Percentiles rank a stretch among this genome's conserved stretches.
phyloP scores from a whole-genome alignment of 805 yeast species.

The Torulaspora microellipsoides region DNA sequence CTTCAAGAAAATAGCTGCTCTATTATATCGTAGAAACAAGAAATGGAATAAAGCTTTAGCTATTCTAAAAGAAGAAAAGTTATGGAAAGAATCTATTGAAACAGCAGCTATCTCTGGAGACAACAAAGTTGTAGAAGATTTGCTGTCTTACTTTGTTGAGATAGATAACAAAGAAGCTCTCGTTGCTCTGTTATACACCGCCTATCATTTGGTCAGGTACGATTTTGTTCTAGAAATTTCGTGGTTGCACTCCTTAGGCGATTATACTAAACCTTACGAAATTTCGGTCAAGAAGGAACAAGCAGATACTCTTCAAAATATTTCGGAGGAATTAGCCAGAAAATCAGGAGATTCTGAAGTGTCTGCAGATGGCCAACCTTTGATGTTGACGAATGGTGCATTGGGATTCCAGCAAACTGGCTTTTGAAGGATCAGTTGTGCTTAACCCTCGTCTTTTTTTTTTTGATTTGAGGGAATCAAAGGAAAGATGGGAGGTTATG shows the following conservation, averaged over 20 bases:
- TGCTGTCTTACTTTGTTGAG: constrained; percentile 87
- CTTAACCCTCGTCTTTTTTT: background rate
- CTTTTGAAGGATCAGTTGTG: constrained; percentile 48
- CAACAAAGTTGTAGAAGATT: constrained; percentile 79
- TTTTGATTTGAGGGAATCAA: constrained; percentile 21
- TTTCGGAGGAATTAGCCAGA: constrained; percentile 68
- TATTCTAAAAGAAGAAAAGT: constrained; percentile 82
- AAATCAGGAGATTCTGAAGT: constrained; percentile 50
- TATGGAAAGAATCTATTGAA: constrained; percentile 91
- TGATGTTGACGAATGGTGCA: constrained; percentile 81
- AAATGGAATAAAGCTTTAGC: constrained; percentile 88
- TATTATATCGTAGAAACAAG: constrained; percentile 88
- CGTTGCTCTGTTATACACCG: constrained; percentile 80
- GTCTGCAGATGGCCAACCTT: constrained; percentile 56
- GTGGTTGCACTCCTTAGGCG: constrained; percentile 82
- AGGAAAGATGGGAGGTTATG: too few relatives aligned
- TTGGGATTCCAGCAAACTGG: constrained; percentile 70
- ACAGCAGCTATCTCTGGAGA: constrained; percentile 83
- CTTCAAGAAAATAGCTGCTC: constrained; percentile 95
- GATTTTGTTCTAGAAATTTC: constrained; percentile 86
- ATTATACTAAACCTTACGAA: constrained; percentile 87
- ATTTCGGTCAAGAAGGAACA: constrained; percentile 82
- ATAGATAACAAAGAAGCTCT: constrained; percentile 95
- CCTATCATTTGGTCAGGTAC: constrained; percentile 72
- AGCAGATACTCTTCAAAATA: constrained; percentile 55